phyloP scores from a whole-genome alignment of 2,329 filamentous ascomycete species.

The Pyrenophora graminea region DNA sequence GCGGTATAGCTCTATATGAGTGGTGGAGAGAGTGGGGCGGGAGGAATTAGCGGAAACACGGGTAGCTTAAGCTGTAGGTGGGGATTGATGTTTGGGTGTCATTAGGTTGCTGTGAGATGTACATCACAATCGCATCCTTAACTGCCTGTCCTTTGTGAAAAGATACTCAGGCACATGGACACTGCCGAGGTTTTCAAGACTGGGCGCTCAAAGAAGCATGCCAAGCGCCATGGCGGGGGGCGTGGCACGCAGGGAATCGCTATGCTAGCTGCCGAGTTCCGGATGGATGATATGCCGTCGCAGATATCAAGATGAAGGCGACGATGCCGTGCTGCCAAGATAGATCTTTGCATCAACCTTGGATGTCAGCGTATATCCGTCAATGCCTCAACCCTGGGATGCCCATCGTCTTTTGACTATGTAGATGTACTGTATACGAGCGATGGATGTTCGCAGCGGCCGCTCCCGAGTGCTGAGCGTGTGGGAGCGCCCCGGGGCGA shows the following conservation, averaged over 20 bases:
- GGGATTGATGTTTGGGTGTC: constrained; percentile 26
- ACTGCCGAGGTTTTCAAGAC: constrained; percentile 1
- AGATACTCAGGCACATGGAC: constrained; percentile 8
- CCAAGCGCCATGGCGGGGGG: constrained; percentile 43
- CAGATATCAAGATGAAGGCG: constrained; percentile 46
- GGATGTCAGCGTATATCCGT: neutral
- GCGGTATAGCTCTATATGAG: constrained; percentile 57
- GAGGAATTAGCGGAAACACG: neutral
- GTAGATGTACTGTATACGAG: no score
- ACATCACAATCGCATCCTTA: no score
- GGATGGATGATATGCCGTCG: constrained; percentile 56
- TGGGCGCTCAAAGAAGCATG: constrained; percentile 24
- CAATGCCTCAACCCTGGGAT: no score
- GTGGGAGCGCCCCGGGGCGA: neutral
- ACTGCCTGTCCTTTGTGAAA: constrained; percentile 16
- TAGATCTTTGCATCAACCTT: constrained; percentile 14
- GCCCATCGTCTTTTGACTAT: no score
- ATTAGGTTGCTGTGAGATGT: constrained; percentile 5
- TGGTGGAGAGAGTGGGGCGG: constrained; percentile 52
- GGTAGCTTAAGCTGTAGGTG: no score
- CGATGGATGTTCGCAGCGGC: neutral
- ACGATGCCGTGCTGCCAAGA: constrained; percentile 54
- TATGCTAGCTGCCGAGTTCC: no score
- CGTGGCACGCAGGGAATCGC: no score
- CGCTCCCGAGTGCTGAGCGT: neutral